These are phyloP conservation scores for Suillus decipiens DNA, from an alignment of 768 basidiomycete genomes.

Conservation along the genomic window DNA sequence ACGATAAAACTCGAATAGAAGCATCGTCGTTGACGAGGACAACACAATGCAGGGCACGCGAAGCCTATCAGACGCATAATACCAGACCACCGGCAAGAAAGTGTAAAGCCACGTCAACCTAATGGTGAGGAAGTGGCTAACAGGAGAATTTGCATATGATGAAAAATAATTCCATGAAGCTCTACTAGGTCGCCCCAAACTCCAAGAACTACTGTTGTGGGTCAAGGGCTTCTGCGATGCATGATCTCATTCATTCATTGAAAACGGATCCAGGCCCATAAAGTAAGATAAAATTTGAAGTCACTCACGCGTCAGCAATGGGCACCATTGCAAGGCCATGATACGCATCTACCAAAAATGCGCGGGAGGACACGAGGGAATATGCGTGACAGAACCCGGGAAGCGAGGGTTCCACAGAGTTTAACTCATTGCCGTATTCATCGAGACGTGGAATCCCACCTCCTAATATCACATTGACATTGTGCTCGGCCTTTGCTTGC, in stretches of 20 bases:
- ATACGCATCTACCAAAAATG: conserved; percentile 82
- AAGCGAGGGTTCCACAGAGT: conserved; percentile 21
- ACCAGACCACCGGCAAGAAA: background rate
- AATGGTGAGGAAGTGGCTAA: background rate
- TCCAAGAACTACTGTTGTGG: background rate
- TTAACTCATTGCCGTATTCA: conserved; percentile 8
- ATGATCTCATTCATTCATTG: background rate
- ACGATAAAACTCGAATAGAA: background rate
- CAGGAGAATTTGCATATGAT: background rate
- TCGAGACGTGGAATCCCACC: conserved; percentile 7
- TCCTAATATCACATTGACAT: background rate
- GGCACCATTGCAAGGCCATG: conserved; percentile 85
- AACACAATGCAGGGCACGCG: background rate
- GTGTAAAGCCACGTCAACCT: background rate
- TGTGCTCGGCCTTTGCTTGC: conserved; percentile 6
- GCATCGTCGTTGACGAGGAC: background rate
- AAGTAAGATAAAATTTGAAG: background rate
- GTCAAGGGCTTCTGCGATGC: background rate
- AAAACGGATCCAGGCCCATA: background rate
- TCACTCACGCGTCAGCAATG: conserved; percentile 75
- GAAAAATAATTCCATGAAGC: background rate
- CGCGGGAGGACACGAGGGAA: conserved; percentile 75
- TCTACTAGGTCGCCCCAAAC: background rate
- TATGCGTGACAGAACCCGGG: conserved; percentile 39
- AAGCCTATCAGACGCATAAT: conserved; percentile 2